Percentiles rank a stretch among this genome's conserved stretches.
Evolutionary conservation across 2,329 filamentous ascomycete genomes (phyloP).

Genomic region (Lasiodiplodia theobromae): DNA sequence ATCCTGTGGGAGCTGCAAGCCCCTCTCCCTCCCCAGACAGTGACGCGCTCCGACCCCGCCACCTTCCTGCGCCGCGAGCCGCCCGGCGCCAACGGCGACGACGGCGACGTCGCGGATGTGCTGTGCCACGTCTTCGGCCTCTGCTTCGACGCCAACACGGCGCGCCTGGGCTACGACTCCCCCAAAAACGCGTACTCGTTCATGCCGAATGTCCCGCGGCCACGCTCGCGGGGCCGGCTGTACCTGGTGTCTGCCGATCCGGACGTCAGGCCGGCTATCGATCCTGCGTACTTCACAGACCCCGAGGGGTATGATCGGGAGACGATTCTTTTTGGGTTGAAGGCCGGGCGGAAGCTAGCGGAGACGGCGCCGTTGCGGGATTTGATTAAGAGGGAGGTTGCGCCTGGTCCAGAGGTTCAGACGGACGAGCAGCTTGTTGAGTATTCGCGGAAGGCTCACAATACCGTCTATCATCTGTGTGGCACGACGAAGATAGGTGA

Average conservation of each 20-base stretch:
- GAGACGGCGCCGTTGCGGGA: conserved; percentile 77
- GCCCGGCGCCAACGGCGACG: conserved; percentile 70
- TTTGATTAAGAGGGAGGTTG: conserved; percentile 84
- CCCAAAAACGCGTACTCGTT: conserved; percentile 86
- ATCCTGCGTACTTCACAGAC: conserved; percentile 91
- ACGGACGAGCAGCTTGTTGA: conserved; percentile 81
- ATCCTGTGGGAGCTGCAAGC: conserved; percentile 81
- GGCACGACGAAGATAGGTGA: conserved; percentile 93
- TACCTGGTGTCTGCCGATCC: conserved; percentile 81
- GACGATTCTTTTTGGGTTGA: conserved; percentile 78
- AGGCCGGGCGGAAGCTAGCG: conserved; percentile 78
- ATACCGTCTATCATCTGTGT: conserved; percentile 89
- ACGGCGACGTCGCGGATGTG: conserved; percentile 80
- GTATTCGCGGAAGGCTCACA: conserved; percentile 80
- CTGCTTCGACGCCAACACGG: conserved; percentile 86
- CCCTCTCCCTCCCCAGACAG: conserved; percentile 79
- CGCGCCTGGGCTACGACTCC: conserved; percentile 72
- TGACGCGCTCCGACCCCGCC: conserved; percentile 89
- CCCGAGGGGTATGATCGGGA: conserved; percentile 84
- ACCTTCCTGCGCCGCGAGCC: conserved; percentile 84
- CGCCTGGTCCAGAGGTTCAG: conserved; percentile 75
- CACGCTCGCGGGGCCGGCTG: conserved; percentile 77
- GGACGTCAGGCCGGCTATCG: conserved; percentile 78
- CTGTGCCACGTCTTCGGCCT: conserved; percentile 99
- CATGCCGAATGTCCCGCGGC: conserved; percentile 88